These are phyloP conservation scores for Plenodomus tracheiphilus DNA, from an alignment of 2,329 filamentous ascomycete genomes.

Conservation along the genomic window DNA sequence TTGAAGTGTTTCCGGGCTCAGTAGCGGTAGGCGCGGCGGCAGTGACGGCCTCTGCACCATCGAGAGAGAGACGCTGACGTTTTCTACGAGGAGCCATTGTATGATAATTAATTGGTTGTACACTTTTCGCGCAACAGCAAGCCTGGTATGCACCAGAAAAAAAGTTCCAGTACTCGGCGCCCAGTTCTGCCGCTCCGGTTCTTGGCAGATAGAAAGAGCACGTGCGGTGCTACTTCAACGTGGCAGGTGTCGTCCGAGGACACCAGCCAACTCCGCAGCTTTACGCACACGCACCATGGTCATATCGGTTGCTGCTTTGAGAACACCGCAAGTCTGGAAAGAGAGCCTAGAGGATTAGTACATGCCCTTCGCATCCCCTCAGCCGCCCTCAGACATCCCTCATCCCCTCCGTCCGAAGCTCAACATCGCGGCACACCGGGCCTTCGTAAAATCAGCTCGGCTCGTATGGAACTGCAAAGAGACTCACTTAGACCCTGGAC, in stretches of 20 bases:
- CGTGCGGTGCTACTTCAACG: conserved; percentile 1
- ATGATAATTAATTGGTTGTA: conserved; percentile 1
- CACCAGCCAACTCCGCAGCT: not conserved
- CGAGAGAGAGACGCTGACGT: conserved; percentile 46
- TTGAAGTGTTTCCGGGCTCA: not conserved
- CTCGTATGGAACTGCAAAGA: not conserved
- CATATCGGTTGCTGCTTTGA: too few species aligned
- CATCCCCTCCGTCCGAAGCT: not conserved
- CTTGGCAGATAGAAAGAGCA: conserved; percentile 8
- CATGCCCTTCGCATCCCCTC: too few species aligned
- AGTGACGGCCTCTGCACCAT: conserved; percentile 39
- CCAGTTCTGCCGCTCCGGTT: conserved; percentile 9
- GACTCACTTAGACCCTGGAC: not conserved
- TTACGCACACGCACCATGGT: too few species aligned
- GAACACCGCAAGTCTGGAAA: not conserved
- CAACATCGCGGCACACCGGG: not conserved
- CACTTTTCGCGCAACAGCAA: not conserved
- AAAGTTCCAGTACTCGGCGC: conserved; percentile 16
- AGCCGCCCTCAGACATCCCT: too few species aligned
- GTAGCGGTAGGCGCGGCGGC: conserved; percentile 28
- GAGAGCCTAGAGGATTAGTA: not conserved
- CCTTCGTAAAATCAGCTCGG: not conserved
- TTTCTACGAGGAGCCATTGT: conserved; percentile 47
- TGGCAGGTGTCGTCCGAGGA: not conserved
- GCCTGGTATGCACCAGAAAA: conserved; percentile 6